These are phyloP conservation scores for Xylaria sp. DNA, from an alignment of 2,329 filamentous ascomycete species.

Conservation along the genomic window DNA sequence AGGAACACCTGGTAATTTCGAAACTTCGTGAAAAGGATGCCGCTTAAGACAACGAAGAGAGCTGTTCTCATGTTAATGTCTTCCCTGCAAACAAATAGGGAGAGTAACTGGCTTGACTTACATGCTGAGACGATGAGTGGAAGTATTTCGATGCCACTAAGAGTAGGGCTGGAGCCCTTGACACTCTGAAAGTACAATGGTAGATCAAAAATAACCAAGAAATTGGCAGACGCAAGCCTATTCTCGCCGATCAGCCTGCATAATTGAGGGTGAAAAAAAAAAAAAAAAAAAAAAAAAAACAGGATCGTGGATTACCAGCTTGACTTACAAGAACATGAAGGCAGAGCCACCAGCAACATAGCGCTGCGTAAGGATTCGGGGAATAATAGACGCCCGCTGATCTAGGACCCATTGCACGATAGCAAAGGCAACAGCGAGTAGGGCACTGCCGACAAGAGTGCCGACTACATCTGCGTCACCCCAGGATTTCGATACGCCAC, in stretches of 20 bases:
- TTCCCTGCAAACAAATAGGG: too few relatives aligned
- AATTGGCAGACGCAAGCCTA: not conserved
- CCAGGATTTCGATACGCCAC: not conserved
- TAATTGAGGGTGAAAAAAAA: too few relatives aligned
- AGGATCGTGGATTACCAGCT: too few relatives aligned
- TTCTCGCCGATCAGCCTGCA: too few relatives aligned
- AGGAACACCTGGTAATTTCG: not conserved
- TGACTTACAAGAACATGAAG: not conserved
- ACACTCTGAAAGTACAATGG: constrained; percentile 9
- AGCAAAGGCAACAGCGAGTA: not conserved
- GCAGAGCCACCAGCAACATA: not conserved
- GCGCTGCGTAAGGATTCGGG: not conserved
- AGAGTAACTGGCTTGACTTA: too few relatives aligned
- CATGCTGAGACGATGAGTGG: constrained; percentile 7
- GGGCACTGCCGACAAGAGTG: not conserved
- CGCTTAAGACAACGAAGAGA: too few relatives aligned
- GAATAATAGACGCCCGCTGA: not conserved
- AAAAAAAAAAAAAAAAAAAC: too few relatives aligned
- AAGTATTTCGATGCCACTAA: not conserved
- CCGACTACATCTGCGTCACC: not conserved
- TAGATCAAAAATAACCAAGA: not conserved
- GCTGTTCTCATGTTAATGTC: too few relatives aligned
- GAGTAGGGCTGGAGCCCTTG: not conserved
- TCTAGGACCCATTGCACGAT: not conserved
- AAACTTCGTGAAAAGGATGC: too few relatives aligned